Evolutionary conservation across 306 rosid genomes (phyloP).

Genomic region (Cucurbita argyrosperma): DNA sequence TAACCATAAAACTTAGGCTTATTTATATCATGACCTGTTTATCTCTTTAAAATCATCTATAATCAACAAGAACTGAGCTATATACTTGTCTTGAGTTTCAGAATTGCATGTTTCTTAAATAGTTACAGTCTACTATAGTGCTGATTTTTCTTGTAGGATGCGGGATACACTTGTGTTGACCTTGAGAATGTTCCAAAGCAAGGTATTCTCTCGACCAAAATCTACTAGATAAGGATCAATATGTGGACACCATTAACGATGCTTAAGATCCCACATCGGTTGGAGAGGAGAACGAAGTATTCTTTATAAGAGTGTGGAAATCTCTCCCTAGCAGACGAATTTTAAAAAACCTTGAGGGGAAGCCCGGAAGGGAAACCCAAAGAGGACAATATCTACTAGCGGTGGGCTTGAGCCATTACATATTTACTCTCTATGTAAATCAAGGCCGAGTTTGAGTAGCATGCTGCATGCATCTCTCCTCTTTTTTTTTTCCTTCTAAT

Average conservation of each 20-base stretch:
- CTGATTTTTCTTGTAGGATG: conserved; percentile 42
- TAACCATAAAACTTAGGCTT: background rate
- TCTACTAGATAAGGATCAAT: background rate
- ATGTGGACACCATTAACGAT: background rate
- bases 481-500: background rate
- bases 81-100: background rate
- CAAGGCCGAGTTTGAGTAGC: background rate
- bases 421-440: background rate
- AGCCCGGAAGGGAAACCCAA: too few species aligned
- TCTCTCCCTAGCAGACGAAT: too few species aligned
- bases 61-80: background rate
- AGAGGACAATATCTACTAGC: too few species aligned
- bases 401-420: background rate
- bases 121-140: conserved; percentile 1
- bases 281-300: too few species aligned
- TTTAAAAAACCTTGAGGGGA: too few species aligned
- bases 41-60: background rate
- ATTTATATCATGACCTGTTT: background rate
- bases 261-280: too few species aligned
- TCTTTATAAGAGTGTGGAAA: too few species aligned
- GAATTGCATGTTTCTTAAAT: background rate
- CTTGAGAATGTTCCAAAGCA: conserved; percentile 78
- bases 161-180: conserved; percentile 86
- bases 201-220: conserved; percentile 35
- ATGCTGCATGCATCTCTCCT: background rate